phyloP scores from a whole-genome alignment of 805 yeast genomes.

The Pichia membranifaciens region DNA sequence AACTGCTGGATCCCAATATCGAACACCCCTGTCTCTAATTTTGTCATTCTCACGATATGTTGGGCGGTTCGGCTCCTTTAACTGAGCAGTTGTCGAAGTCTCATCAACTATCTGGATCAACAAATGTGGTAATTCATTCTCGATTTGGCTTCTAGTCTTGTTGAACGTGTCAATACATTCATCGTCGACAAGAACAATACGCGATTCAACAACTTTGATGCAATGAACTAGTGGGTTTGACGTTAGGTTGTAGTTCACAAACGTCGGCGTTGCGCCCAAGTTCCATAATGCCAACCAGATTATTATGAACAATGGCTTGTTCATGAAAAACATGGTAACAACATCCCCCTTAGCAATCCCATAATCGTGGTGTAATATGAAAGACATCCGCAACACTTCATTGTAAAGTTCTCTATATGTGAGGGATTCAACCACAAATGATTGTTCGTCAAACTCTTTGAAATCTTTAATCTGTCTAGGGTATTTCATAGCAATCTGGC shows the following conservation, averaged over 20 bases:
- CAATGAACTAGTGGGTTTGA: constrained; percentile 78
- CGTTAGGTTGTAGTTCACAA: constrained; percentile 72
- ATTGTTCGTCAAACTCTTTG: constrained; percentile 38
- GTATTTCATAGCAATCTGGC: constrained; percentile 57
- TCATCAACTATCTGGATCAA: constrained; percentile 20
- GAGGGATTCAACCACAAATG: constrained; percentile 53
- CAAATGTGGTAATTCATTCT: constrained; percentile 28
- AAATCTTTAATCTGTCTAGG: constrained; percentile 43
- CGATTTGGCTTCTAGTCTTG: constrained; percentile 37
- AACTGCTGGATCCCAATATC: constrained; percentile 58
- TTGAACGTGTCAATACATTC: constrained; percentile 43
- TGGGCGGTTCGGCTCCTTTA: constrained; percentile 32
- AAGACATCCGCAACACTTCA: constrained; percentile 58
- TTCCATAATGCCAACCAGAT: constrained; percentile 88
- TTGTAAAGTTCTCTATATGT: constrained; percentile 69
- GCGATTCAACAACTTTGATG: constrained; percentile 57
- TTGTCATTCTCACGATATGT: constrained; percentile 49
- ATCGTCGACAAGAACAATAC: constrained; percentile 62
- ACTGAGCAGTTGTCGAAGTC: constrained; percentile 9
- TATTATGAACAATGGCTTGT: constrained; percentile 75
- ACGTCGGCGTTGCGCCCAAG: constrained; percentile 84
- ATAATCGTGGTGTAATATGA: constrained; percentile 55
- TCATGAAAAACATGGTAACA: constrained; percentile 71
- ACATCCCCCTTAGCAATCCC: constrained; percentile 62
- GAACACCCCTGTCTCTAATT: constrained; percentile 52